Conservation (phyloP, 2,329 filamentous ascomycete species). For the Fusarium falciforme region DNA sequence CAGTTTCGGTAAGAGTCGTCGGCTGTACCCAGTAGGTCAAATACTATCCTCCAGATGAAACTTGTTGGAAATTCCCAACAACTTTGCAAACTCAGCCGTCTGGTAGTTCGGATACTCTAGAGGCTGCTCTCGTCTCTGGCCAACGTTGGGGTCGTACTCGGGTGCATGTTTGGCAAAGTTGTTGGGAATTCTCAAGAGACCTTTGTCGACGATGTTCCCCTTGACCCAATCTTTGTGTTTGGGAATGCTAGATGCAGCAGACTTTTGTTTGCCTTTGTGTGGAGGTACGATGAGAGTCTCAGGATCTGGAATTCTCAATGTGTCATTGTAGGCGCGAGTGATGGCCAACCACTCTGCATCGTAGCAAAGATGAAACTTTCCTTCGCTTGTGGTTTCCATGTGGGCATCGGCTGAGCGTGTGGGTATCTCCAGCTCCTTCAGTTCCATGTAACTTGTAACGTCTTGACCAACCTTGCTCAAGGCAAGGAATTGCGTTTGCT, state of each 20-base stretch:
- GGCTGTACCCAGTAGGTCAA: neutral
- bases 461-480: constrained; percentile 89
- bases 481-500: constrained; percentile 88
- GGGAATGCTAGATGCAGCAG: neutral
- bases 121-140: constrained; percentile 70
- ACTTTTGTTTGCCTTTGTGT: constrained; percentile 67
- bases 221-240: constrained; percentile 75
- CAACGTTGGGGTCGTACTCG: constrained; percentile 68
- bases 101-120: constrained; percentile 87
- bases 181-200: constrained; percentile 75
- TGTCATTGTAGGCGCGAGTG: constrained; percentile 78
- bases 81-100: constrained; percentile 80
- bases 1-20: neutral
- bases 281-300: constrained; percentile 71
- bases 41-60: neutral
- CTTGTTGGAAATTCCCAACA: constrained; percentile 59
- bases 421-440: constrained; percentile 59
- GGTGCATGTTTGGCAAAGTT: constrained; percentile 85
- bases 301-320: constrained; percentile 72
- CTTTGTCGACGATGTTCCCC: constrained; percentile 72
- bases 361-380: constrained; percentile 65
- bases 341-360: constrained; percentile 97
- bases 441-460: constrained; percentile 80
- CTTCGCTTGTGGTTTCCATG: constrained; percentile 36
- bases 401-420: constrained; percentile 33